A percentile compares a stretch with the other conserved stretches of the same genome.
phyloP scores from a whole-genome alignment of 2,329 filamentous ascomycete genomes.

The Paraconiothyrium sp. region DNA sequence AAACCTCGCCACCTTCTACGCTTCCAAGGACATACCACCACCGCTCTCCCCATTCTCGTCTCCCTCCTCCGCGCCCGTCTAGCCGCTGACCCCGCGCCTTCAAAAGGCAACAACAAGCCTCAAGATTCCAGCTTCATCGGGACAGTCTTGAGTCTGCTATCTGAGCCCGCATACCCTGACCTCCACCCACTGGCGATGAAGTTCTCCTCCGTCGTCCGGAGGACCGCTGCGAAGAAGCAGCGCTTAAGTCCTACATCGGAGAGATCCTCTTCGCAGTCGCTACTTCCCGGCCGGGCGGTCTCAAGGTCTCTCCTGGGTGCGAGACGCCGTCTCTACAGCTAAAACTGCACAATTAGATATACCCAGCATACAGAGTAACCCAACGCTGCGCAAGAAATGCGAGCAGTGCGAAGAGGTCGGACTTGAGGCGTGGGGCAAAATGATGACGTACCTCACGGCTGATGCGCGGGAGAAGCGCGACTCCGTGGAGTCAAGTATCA shows the following conservation, averaged over 20 bases:
- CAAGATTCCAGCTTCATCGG: conserved; percentile 37
- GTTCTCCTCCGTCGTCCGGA: conserved; percentile 71
- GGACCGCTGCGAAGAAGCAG: conserved; percentile 84
- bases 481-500: conserved; percentile 30
- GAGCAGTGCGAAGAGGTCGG: conserved; percentile 80
- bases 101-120: conserved; percentile 27
- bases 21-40: conserved; percentile 72
- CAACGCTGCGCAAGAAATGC: conserved; percentile 68
- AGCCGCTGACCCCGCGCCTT: conserved; percentile 58
- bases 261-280: conserved; percentile 85
- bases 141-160: conserved; percentile 47
- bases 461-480: conserved; percentile 52
- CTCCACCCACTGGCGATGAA: conserved; percentile 73
- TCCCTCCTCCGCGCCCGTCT: conserved; percentile 84
- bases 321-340: conserved; percentile 79
- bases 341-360: conserved; percentile 66
- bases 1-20: conserved; percentile 80
- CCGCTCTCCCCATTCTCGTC: conserved; percentile 83
- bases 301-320: conserved; percentile 86
- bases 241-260: conserved; percentile 87
- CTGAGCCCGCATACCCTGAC: conserved; percentile 71
- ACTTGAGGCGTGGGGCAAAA: conserved; percentile 82
- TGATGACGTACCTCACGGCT: conserved; percentile 73
- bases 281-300: conserved; percentile 51
- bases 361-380: conserved; percentile 55